Base-by-base conservation (phyloP, 2,329 filamentous ascomycete genomes). In the Colletotrichum lentis region DNA sequence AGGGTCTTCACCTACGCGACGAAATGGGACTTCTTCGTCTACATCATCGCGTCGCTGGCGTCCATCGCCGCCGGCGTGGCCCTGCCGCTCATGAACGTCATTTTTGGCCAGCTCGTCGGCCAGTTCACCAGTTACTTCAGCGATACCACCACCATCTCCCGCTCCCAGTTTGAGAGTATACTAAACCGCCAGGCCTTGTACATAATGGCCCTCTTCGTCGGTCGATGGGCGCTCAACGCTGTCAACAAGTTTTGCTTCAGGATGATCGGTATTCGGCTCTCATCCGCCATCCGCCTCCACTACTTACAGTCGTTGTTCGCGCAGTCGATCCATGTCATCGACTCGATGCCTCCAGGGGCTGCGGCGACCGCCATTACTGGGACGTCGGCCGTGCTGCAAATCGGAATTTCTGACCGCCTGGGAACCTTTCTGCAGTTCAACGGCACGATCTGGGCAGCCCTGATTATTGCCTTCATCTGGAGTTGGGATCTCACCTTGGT, bases 201-300 rank as follows among this genome's bases (percentile, higher is more conserved):
- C 76, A 88, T 93, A 73, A 85, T 93, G 64, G 87, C 88, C 63
- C 81, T 94, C 8, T 94, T 93, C 76, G 77, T 93, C 49, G 90
- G 80, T 16, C 87, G 90, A 54, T 89, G 91, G 71, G 74, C 80
- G 20, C 79, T 91, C 47, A 86, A 85, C 69, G 92, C 92, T 70
- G 79, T 89, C 67, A 85, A 85, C 71, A 87, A 86, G 83, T 86
- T 89, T 72, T 80, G 81, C 55, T 88, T 88, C 71, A 85, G 88
- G 22, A 84, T 89, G 76, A 86, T 88, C 67, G 87, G 87, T 24
- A 86, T 89, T 64, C 83, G 87, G 37, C 81, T 89, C 71, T 89
- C 87, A 5, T 86, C 87, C 2, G 85, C 83, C 22, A 82, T 87
- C 16, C 82, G 85, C 27, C 77, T 85, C 14, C 79, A 82, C 57